Evolutionary conservation across 1,139 yeast species (phyloP).

Genomic region (Taphrina pruni): DNA sequence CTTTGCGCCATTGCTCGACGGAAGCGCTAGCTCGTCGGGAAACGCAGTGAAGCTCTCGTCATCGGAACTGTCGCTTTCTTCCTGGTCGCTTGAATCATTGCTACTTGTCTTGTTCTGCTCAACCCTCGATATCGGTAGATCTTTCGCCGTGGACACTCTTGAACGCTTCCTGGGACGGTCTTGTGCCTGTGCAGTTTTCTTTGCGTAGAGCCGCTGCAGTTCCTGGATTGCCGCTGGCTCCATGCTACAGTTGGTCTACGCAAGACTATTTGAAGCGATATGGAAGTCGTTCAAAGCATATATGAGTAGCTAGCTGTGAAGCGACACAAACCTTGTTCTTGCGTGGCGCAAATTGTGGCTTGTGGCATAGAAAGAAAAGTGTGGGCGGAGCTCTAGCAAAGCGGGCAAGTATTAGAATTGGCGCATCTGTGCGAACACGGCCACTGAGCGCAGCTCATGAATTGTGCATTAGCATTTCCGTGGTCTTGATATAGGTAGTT

Average conservation of each 20-base stretch:
- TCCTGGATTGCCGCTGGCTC: constrained; percentile 35
- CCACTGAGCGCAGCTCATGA: too few relatives aligned
- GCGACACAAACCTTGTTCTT: background rate
- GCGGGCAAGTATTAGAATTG: too few relatives aligned
- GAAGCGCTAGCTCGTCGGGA: background rate
- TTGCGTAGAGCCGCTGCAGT: constrained; percentile 26
- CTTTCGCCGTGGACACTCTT: background rate
- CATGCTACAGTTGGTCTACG: background rate
- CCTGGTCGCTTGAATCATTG: background rate
- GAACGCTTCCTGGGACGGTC: constrained; percentile 10
- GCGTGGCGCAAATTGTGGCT: background rate
- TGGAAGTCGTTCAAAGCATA: too few relatives aligned
- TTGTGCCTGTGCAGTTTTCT: constrained; percentile 1
- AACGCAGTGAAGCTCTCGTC: constrained; percentile 24
- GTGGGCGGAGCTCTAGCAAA: background rate
- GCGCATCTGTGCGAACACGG: too few relatives aligned
- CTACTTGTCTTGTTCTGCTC: background rate
- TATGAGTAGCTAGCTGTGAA: background rate
- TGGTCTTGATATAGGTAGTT: too few relatives aligned
- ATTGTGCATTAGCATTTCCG: too few relatives aligned
- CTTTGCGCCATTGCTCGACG: background rate
- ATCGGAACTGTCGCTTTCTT: background rate
- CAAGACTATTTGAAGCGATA: too few relatives aligned
- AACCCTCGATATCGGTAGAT: background rate
- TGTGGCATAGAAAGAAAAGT: background rate